Conservation (phyloP, 495 filamentous ascomycete species). For the Penicillium psychrofluorescens region DNA sequence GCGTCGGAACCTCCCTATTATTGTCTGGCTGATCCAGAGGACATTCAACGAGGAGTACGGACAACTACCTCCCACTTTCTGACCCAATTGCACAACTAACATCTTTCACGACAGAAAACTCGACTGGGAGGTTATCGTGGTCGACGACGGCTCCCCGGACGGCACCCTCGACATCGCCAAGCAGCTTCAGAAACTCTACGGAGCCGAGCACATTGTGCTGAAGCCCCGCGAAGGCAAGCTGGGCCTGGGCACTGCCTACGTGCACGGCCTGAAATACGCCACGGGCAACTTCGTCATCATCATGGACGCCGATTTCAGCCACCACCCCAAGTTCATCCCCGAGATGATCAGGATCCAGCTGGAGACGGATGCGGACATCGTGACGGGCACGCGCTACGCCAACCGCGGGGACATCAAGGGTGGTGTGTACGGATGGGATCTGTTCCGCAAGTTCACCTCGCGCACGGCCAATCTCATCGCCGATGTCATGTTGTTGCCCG, state of each 20-base stretch:
- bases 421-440: constrained; percentile 94
- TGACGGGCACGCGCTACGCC: constrained; percentile 90
- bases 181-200: constrained; percentile 82
- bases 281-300: constrained; percentile 95
- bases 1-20: constrained; percentile 91
- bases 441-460: constrained; percentile 90
- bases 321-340: constrained; percentile 95
- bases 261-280: constrained; percentile 82
- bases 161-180: constrained; percentile 83
- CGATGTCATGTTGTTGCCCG: constrained; percentile 85
- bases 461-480: constrained; percentile 91
- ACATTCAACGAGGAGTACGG: constrained; percentile 72
- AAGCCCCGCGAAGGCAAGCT: constrained; percentile 88
- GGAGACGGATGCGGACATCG: constrained; percentile 77
- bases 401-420: constrained; percentile 55
- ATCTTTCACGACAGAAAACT: constrained; percentile 55
- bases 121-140: constrained; percentile 94
- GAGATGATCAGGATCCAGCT: constrained; percentile 75
- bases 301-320: constrained; percentile 99
- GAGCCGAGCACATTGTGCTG: constrained; percentile 65
- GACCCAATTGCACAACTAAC: not conserved
- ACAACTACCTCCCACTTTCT: not conserved
- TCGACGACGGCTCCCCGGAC: constrained; percentile 96
- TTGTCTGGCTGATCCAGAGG: constrained; percentile 84
- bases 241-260: constrained; percentile 92